A percentile compares a stretch with the other conserved stretches of the same genome.
Conservation (phyloP, 2,329 filamentous ascomycete species). For the Hypoxylon sp. region DNA sequence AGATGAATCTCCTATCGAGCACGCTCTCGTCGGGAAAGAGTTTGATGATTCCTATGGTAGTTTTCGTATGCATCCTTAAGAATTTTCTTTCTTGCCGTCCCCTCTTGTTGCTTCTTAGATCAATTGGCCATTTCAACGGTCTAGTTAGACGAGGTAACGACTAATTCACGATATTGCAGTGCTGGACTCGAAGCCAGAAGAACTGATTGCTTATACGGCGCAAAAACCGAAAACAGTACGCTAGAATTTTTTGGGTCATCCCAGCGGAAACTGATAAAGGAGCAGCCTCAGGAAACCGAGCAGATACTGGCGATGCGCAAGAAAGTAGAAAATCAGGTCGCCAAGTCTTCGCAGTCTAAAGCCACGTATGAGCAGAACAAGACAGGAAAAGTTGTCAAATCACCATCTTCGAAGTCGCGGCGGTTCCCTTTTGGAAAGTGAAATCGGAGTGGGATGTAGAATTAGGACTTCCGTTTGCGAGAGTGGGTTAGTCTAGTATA, state of each 20-base stretch:
- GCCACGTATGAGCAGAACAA: conserved; percentile 3
- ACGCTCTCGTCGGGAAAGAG: neutral
- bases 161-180: neutral
- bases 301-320: neutral
- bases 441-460: neutral
- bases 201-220: conserved; percentile 1
- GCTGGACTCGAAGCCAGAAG: neutral
- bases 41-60: conserved; percentile 1
- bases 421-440: neutral
- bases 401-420: neutral
- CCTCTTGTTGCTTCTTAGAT: neutral
- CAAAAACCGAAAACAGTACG: conserved; percentile 1
- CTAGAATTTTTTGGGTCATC: neutral
- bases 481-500: neutral
- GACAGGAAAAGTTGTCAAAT: neutral
- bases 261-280: neutral
- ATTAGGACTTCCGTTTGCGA: neutral
- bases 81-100: neutral
- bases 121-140: neutral
- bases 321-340: conserved; percentile 10
- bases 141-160: neutral
- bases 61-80: neutral
- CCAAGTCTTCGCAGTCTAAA: neutral
- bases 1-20: neutral
- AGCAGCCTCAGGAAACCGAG: neutral